phyloP scores from a whole-genome alignment of 371 early-diverging fungal species.

The Quaeritorhiza haematococci region DNA sequence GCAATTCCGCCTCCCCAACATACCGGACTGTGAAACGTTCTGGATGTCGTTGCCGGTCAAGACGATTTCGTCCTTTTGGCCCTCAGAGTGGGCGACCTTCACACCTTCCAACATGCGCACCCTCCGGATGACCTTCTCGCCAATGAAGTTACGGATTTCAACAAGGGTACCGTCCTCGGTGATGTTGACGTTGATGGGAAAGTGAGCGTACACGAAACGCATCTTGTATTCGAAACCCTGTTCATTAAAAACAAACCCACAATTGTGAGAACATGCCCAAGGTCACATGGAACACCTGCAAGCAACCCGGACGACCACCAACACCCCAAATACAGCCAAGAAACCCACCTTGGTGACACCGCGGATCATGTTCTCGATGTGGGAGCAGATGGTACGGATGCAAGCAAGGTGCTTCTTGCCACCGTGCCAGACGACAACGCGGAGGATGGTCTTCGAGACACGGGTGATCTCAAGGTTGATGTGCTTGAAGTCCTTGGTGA shows the following conservation, averaged over 20 bases:
- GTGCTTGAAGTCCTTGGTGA: slow-evolving; percentile 92
- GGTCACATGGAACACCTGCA: neutral
- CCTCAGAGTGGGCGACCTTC: slow-evolving; percentile 72
- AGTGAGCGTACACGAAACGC: slow-evolving; percentile 99
- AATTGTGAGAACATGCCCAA: no score
- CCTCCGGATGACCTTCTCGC: slow-evolving; percentile 92
- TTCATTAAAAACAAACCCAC: slow-evolving; percentile 7
- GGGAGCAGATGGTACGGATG: slow-evolving; percentile 95
- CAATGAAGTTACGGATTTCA: slow-evolving; percentile 99
- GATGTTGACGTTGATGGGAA: slow-evolving; percentile 98
- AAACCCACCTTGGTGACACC: slow-evolving; percentile 88
- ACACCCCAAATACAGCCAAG: neutral
- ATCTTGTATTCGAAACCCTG: slow-evolving; percentile 98
- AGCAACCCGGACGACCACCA: no score
- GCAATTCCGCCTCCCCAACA: neutral
- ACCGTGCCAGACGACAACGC: slow-evolving; percentile 95
- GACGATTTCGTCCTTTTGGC: slow-evolving; percentile 95
- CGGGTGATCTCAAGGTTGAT: slow-evolving; percentile 88
- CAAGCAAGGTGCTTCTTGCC: slow-evolving; percentile 96
- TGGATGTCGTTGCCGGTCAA: slow-evolving; percentile 95
- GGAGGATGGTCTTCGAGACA: slow-evolving; percentile 63
- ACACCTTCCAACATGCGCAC: slow-evolving; percentile 93
- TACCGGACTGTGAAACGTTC: slow-evolving; percentile 94
- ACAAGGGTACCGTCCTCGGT: slow-evolving; percentile 74
- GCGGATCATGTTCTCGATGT: slow-evolving; percentile 96